phyloP scores from a whole-genome alignment of 23 red algal genomes.

The Rhodosorus marinus region DNA sequence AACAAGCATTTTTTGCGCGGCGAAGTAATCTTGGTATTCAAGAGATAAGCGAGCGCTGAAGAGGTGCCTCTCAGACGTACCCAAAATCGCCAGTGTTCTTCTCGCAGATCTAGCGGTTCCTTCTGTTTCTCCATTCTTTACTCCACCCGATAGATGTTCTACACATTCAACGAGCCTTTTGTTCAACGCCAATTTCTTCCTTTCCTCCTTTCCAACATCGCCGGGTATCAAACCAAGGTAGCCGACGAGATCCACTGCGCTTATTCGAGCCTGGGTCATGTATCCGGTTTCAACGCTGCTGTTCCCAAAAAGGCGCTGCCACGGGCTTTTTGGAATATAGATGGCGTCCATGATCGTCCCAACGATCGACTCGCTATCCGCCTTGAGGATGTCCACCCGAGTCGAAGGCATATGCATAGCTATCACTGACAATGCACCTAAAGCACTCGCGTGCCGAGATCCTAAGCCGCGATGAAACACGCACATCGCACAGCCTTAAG shows the following conservation, averaged over 20 bases:
- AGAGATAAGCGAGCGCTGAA: no score
- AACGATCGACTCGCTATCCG: conserved; percentile 3
- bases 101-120: conserved; percentile 43
- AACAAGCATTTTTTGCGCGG: no score
- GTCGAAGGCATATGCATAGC: conserved; percentile 8
- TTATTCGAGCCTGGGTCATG: conserved; percentile 32
- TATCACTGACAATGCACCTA: no score
- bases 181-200: conserved; percentile 19
- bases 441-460: no score
- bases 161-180: conserved; percentile 30
- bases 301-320: conserved; percentile 1
- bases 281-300: conserved; percentile 1
- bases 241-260: conserved; percentile 40
- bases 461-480: no score
- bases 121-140: conserved; percentile 52
- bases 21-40: no score
- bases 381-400: conserved; percentile 17
- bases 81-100: no score
- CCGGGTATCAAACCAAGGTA: conserved; percentile 20
- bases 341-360: conserved; percentile 5
- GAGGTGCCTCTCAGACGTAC: no score
- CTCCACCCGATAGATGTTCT: conserved; percentile 36
- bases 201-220: conserved; percentile 5
- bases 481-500: no score
- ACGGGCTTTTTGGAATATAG: conserved; percentile 2